These are phyloP conservation scores for Cutaneotrichosporon dermatis DNA, from an alignment of 1,284 basidiomycete genomes.

Conservation along the genomic window DNA sequence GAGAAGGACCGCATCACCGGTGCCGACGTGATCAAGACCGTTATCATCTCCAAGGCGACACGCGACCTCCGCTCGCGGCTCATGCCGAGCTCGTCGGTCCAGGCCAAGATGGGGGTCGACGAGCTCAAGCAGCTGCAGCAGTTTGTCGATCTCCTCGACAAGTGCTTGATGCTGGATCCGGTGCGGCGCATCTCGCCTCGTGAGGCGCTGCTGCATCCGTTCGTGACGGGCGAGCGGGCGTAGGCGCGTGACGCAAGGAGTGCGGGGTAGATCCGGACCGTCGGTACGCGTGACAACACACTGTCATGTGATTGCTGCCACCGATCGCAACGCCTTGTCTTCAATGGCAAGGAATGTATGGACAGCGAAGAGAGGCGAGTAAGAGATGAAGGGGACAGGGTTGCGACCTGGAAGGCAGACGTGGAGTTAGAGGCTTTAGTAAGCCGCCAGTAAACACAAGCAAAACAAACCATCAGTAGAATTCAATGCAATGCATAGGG, in stretches of 20 bases:
- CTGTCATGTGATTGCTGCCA: too few relatives aligned
- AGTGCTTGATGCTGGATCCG: slow-evolving; percentile 87
- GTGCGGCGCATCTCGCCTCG: slow-evolving; percentile 76
- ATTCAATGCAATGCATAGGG: too few relatives aligned
- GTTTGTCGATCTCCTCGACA: slow-evolving; percentile 89
- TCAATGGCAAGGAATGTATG: too few relatives aligned
- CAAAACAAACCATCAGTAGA: too few relatives aligned
- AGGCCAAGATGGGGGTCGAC: slow-evolving; percentile 72
- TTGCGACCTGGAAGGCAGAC: too few relatives aligned
- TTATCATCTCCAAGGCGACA: slow-evolving; percentile 77
- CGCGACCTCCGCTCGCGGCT: slow-evolving; percentile 76
- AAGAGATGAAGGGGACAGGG: too few relatives aligned
- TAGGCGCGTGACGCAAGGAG: not conserved
- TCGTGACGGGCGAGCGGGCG: slow-evolving; percentile 53
- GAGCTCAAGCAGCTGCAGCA: slow-evolving; percentile 76
- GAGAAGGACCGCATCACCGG: slow-evolving; percentile 80
- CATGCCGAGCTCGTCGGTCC: slow-evolving; percentile 67
- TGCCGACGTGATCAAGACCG: slow-evolving; percentile 68
- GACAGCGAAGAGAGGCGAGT: too few relatives aligned
- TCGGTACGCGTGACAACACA: too few relatives aligned
- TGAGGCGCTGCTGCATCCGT: slow-evolving; percentile 82
- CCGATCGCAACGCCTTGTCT: too few relatives aligned
- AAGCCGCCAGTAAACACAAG: too few relatives aligned
- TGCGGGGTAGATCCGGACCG: too few relatives aligned
- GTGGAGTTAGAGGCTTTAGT: too few relatives aligned